Evolutionary conservation across 1,284 basidiomycete genomes (phyloP).

Genomic region (Porogramme epimiltina): DNA sequence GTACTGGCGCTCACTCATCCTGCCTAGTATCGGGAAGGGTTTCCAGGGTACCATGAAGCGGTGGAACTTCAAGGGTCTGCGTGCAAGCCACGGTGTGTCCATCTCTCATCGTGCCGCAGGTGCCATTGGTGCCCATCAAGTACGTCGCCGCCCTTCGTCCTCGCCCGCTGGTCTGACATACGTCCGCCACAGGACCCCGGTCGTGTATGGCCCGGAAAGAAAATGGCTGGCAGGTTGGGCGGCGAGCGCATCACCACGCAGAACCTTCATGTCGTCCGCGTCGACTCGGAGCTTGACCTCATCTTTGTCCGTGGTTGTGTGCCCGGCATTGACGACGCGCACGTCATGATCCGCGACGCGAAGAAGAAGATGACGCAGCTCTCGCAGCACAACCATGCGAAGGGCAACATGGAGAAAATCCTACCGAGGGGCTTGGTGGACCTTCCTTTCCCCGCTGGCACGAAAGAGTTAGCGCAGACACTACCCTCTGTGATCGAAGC

Average conservation of each 20-base stretch:
- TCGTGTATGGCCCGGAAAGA: conserved; percentile 94
- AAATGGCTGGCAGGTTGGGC: conserved; percentile 97
- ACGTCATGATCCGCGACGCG: conserved; percentile 75
- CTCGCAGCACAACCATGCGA: conserved; percentile 65
- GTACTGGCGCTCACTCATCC: neutral
- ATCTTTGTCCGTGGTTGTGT: conserved; percentile 83
- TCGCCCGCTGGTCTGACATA: neutral
- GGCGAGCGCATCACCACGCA: conserved; percentile 82
- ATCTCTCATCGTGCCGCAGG: conserved; percentile 92
- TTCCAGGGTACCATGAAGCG: conserved; percentile 98
- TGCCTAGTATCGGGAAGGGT: conserved; percentile 88
- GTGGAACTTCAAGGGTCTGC: conserved; percentile 90
- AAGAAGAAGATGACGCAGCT: conserved; percentile 79
- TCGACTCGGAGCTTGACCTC: conserved; percentile 86
- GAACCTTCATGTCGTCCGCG: conserved; percentile 87
- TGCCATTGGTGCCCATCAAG: conserved; percentile 95
- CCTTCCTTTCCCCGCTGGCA: conserved; percentile 93
- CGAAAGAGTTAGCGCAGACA: conserved; percentile 69
- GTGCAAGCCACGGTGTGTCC: conserved; percentile 96
- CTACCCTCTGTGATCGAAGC: conserved; percentile 69
- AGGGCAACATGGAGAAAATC: conserved; percentile 82
- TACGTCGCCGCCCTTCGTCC: conserved; percentile 31
- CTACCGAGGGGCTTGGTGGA: conserved; percentile 82
- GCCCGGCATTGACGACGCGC: conserved; percentile 76
- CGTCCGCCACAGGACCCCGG: conserved; percentile 78